phyloP scores from a whole-genome alignment of 768 basidiomycete species.

The Gloeostereum incarnatum region DNA sequence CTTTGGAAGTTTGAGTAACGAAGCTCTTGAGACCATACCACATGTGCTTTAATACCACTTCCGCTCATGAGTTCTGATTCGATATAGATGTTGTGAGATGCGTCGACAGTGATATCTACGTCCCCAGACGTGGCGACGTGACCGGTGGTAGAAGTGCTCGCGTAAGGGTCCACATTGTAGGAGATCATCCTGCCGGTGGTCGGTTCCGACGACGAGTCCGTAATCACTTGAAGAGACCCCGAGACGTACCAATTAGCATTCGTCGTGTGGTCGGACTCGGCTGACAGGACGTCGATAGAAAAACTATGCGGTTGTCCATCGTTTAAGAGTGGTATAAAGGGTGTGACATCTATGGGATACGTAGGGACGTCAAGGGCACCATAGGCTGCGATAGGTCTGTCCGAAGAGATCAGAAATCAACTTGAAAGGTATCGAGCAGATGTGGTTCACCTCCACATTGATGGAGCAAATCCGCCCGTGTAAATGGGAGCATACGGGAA shows the following conservation, averaged over 20 bases:
- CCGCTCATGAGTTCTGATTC: constrained; percentile 54
- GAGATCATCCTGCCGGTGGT: constrained; percentile 61
- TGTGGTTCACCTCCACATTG: constrained; percentile 52
- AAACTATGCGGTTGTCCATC: constrained; percentile 65
- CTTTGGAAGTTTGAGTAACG: constrained; percentile 54
- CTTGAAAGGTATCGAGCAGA: not conserved
- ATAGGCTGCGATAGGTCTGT: constrained; percentile 62
- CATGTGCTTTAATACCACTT: constrained; percentile 45
- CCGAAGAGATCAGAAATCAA: not conserved
- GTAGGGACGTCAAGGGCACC: constrained; percentile 67
- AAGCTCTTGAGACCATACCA: constrained; percentile 54
- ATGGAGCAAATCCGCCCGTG: constrained; percentile 66
- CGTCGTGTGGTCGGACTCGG: constrained; percentile 54
- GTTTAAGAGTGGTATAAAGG: constrained; percentile 61
- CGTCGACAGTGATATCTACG: constrained; percentile 54
- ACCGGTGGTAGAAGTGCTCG: constrained; percentile 39
- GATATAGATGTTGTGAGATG: constrained; percentile 46
- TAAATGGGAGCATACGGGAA: constrained; percentile 57
- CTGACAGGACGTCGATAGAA: constrained; percentile 65
- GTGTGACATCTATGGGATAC: constrained; percentile 70
- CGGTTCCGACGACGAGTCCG: constrained; percentile 47
- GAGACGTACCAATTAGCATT: constrained; percentile 76
- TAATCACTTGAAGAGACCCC: constrained; percentile 58
- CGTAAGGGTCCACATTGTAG: constrained; percentile 51
- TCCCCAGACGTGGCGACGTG: constrained; percentile 30